phyloP scores from a whole-genome alignment of 306 rosid genomes.

The Sechiopsis laciniata region DNA sequence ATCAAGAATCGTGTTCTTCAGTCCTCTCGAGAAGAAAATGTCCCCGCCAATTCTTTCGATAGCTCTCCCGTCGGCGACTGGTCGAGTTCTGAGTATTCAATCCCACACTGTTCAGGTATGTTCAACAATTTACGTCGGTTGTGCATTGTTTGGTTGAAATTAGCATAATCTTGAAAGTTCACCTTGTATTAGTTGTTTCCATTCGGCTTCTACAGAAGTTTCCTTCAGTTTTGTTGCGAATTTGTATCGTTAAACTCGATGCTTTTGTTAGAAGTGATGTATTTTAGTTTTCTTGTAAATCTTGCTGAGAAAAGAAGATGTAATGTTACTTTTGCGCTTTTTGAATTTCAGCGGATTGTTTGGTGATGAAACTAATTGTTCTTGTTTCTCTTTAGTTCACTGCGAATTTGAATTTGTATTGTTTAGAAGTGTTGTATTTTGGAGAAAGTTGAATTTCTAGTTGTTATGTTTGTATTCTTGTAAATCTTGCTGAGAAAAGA shows the following conservation, averaged over 20 bases:
- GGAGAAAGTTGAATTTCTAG: too few species aligned
- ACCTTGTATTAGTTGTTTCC: background rate
- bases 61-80: constrained; percentile 60
- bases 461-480: too few species aligned
- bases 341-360: too few species aligned
- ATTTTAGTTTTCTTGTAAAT: background rate
- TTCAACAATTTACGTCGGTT: background rate
- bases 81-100: constrained; percentile 77
- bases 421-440: too few species aligned
- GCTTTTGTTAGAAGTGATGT: background rate
- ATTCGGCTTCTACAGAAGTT: background rate
- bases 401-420: background rate
- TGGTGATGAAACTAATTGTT: background rate
- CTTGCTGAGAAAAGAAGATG: too few species aligned
- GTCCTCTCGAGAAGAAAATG: constrained; percentile 34
- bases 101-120: constrained; percentile 78
- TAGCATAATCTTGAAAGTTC: background rate
- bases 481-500: background rate
- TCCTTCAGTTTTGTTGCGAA: background rate
- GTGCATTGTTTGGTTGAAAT: background rate
- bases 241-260: background rate
- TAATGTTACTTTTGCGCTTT: background rate
- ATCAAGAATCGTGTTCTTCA: constrained; percentile 11
- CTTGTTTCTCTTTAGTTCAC: background rate
- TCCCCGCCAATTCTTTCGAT: constrained; percentile 65